A percentile compares a stretch with the other conserved stretches of the same genome.
Evolutionary conservation across 129 eudicot genomes (phyloP).

Genomic region (Escallonia rubra): DNA sequence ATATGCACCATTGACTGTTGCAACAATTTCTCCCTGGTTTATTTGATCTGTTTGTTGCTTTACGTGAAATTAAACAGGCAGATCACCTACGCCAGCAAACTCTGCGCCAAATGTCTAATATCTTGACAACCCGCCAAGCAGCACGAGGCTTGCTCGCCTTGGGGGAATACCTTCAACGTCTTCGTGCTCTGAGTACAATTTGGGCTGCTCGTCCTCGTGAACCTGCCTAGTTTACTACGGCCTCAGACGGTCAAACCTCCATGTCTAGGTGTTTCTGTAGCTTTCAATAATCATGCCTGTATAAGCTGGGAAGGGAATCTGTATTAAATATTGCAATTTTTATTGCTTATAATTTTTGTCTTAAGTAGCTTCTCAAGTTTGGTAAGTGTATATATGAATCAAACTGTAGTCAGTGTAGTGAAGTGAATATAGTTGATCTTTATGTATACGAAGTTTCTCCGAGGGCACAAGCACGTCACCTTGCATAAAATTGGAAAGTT

Average conservation of each 20-base stretch:
- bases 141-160: conserved; percentile 79
- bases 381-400: conserved; percentile 28
- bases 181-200: conserved; percentile 72
- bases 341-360: conserved; percentile 19
- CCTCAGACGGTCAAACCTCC: not conserved
- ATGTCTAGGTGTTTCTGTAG: conserved; percentile 1
- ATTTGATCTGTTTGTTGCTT: not conserved
- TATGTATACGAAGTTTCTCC: no score
- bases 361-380: conserved; percentile 15
- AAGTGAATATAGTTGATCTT: not conserved
- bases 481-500: no score
- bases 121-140: conserved; percentile 70
- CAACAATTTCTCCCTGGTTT: not conserved
- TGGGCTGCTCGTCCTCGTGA: conserved; percentile 73
- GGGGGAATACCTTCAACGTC: conserved; percentile 85
- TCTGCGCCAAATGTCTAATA: conserved; percentile 54
- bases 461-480: no score
- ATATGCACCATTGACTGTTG: no score
- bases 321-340: not conserved
- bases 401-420: not conserved
- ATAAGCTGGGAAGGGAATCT: conserved; percentile 12
- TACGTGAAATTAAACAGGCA: conserved; percentile 38
- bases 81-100: conserved; percentile 85
- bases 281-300: conserved; percentile 1
- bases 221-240: conserved; percentile 14